A percentile compares a stretch with the other conserved stretches of the same genome.
phyloP scores from a whole-genome alignment of 2,329 filamentous ascomycete genomes.

The Huntiella decipiens region DNA sequence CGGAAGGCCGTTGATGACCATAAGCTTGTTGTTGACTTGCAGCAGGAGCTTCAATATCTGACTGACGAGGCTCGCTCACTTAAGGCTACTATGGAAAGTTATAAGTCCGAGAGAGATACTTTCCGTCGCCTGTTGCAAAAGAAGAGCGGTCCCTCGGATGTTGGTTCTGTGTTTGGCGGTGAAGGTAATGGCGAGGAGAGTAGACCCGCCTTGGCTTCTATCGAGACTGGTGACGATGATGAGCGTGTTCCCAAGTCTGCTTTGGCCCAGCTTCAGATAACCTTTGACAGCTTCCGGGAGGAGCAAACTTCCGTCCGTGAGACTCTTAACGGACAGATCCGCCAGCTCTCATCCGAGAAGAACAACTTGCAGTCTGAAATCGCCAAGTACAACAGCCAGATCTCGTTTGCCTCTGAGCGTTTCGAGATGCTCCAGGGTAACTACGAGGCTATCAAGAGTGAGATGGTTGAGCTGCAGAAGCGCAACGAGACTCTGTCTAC shows the following conservation, averaged over 20 bases:
- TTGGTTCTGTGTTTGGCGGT: conserved; percentile 46
- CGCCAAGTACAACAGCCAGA: conserved; percentile 60
- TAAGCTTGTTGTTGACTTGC: conserved; percentile 53
- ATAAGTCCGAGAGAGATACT: conserved; percentile 90
- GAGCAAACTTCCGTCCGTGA: conserved; percentile 68
- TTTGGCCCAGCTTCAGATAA: conserved; percentile 69
- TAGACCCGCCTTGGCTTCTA: conserved; percentile 36
- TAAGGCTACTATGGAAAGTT: conserved; percentile 70
- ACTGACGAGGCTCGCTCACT: conserved; percentile 74
- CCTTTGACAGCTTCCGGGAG: conserved; percentile 77
- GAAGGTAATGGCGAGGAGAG: conserved; percentile 31
- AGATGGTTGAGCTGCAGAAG: conserved; percentile 76
- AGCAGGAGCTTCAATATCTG: conserved; percentile 53
- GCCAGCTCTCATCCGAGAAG: conserved; percentile 66
- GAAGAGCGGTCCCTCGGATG: conserved; percentile 37
- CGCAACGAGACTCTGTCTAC: conserved; percentile 60
- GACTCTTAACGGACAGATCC: conserved; percentile 68
- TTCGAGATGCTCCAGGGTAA: conserved; percentile 83
- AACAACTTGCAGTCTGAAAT: conserved; percentile 65
- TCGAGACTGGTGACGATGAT: conserved; percentile 38
- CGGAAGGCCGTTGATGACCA: conserved; percentile 44
- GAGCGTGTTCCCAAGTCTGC: conserved; percentile 45
- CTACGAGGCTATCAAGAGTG: conserved; percentile 61
- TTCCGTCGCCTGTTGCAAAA: conserved; percentile 88
- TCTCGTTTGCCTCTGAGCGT: conserved; percentile 63